A percentile compares a stretch with the other conserved stretches of the same genome.
Evolutionary conservation across 208 protist species (phyloP).

Genomic region (Acanthamoeba sp.): DNA sequence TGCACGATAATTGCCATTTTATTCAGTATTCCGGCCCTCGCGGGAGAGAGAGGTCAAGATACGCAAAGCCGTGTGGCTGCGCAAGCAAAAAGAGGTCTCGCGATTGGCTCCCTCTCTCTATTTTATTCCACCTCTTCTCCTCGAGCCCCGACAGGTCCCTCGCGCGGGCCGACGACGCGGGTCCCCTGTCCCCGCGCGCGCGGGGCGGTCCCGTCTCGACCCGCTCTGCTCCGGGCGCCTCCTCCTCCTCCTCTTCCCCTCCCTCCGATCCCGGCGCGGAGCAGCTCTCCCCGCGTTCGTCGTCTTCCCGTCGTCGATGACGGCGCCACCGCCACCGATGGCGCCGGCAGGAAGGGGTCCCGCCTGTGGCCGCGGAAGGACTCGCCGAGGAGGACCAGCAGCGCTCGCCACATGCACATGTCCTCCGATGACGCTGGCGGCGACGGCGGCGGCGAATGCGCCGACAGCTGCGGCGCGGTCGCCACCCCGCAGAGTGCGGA

Average conservation of each 20-base stretch:
- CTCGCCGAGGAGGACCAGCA: neutral
- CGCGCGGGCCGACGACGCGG: neutral
- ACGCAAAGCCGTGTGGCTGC: neutral
- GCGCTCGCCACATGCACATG: neutral
- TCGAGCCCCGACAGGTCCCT: neutral
- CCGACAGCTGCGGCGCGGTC: neutral
- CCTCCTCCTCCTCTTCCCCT: neutral
- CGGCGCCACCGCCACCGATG: neutral
- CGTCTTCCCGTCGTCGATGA: neutral
- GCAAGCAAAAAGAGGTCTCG: conserved; percentile 32
- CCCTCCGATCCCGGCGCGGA: neutral
- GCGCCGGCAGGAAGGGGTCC: neutral
- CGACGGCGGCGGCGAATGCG: neutral
- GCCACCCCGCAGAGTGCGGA: neutral
- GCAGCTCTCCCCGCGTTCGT: neutral
- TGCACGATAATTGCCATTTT: too few species aligned
- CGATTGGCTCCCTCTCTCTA: too few species aligned
- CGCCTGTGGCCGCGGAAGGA: conserved; percentile 9
- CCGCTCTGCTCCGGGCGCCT: too few species aligned
- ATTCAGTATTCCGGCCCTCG: too few species aligned
- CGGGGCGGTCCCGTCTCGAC: neutral
- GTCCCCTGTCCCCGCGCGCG: neutral
- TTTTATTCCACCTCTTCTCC: neutral
- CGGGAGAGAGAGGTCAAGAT: conserved; percentile 9
- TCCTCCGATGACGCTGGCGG: neutral